phyloP scores from a whole-genome alignment of 1,284 basidiomycete species.

The Sporisorium sorghi region DNA sequence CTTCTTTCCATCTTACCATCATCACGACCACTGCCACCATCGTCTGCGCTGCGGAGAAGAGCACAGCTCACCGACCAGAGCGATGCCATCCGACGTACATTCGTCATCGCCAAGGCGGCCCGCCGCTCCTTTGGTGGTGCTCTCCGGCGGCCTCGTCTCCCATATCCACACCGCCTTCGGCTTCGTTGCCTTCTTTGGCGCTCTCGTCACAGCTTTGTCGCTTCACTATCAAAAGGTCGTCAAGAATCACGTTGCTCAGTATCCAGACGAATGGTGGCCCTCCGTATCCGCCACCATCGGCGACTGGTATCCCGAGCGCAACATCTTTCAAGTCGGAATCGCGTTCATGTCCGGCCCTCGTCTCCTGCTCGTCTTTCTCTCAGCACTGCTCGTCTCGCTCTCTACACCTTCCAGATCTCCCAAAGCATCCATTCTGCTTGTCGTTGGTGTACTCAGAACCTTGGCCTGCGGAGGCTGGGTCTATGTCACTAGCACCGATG shows the following conservation, averaged over 20 bases:
- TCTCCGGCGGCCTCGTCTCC: constrained; percentile 64
- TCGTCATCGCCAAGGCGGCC: constrained; percentile 17
- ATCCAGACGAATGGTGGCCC: constrained; percentile 91
- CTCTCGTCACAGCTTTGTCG: constrained; percentile 77
- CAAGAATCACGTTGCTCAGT: constrained; percentile 84
- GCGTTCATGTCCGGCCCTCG: constrained; percentile 80
- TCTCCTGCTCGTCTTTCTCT: constrained; percentile 80
- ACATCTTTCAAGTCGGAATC: constrained; percentile 89
- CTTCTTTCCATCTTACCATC: background rate
- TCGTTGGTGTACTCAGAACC: constrained; percentile 80
- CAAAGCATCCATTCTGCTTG: constrained; percentile 71
- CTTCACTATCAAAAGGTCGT: constrained; percentile 88
- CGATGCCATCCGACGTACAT: constrained; percentile 46
- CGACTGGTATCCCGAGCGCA: constrained; percentile 90
- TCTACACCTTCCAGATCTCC: constrained; percentile 31
- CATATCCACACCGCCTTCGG: constrained; percentile 78
- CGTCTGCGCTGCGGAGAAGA: no score
- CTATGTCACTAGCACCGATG: constrained; percentile 83
- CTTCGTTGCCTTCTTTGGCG: constrained; percentile 77
- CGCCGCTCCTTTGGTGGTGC: constrained; percentile 45
- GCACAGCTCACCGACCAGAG: background rate
- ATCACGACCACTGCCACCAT: no score
- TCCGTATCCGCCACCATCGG: constrained; percentile 88
- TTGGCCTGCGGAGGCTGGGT: constrained; percentile 92
- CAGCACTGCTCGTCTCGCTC: constrained; percentile 71